phyloP scores from a whole-genome alignment of 768 basidiomycete genomes.

The Lactarius hatsudake region DNA sequence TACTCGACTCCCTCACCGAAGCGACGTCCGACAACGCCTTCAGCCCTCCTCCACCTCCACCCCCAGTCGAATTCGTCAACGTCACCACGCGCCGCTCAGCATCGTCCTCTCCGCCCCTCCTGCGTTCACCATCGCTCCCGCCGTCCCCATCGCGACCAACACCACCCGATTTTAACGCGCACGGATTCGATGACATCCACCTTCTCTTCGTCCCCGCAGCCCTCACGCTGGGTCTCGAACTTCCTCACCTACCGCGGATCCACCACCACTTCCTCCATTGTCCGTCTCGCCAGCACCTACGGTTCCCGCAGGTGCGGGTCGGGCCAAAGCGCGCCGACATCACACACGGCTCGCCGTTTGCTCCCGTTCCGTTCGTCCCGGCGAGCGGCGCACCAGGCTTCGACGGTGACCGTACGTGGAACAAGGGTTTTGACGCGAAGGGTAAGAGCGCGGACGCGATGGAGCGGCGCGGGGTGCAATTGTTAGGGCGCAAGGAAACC shows the following conservation, averaged over 20 bases:
- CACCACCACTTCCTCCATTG: neutral
- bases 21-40: slow-evolving; percentile 18
- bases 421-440: slow-evolving; percentile 52
- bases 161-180: slow-evolving; percentile 39
- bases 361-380: slow-evolving; percentile 42
- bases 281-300: neutral
- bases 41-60: neutral
- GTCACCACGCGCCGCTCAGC: slow-evolving; percentile 16
- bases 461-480: slow-evolving; percentile 43
- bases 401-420: slow-evolving; percentile 62
- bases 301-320: slow-evolving; percentile 15
- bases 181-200: slow-evolving; percentile 32
- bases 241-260: slow-evolving; percentile 38
- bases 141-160: slow-evolving; percentile 35
- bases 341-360: slow-evolving; percentile 53
- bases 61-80: slow-evolving; percentile 12
- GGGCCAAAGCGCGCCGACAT: slow-evolving; percentile 28
- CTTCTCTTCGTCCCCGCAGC: slow-evolving; percentile 45
- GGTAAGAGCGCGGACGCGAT: slow-evolving; percentile 33
- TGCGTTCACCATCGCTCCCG: slow-evolving; percentile 34
- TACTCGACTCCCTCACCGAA: slow-evolving; percentile 24
- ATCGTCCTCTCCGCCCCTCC: slow-evolving; percentile 21
- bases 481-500: slow-evolving; percentile 53
- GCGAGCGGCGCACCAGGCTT: slow-evolving; percentile 77
- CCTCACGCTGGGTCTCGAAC: slow-evolving; percentile 51